phyloP scores from a whole-genome alignment of 2,329 filamentous ascomycete species.

The Ustulina deusta region DNA sequence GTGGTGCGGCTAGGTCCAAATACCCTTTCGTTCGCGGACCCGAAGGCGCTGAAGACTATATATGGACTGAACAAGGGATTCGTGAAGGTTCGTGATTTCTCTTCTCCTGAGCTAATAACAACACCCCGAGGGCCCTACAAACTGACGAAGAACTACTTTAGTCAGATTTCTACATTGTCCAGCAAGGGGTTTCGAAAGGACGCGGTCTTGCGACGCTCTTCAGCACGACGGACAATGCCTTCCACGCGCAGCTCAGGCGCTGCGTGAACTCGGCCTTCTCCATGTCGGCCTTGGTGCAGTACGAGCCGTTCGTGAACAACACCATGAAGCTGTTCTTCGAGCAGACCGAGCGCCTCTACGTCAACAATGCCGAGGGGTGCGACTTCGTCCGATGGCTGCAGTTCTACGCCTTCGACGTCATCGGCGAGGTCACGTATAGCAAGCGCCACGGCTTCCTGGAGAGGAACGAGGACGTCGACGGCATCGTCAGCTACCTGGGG shows the following conservation, averaged over 20 bases:
- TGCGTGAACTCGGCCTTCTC: slow-evolving; percentile 82
- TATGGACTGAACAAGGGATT: slow-evolving; percentile 88
- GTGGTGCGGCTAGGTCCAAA: slow-evolving; percentile 83
- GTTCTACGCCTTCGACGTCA: slow-evolving; percentile 85
- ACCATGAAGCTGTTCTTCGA: slow-evolving; percentile 78
- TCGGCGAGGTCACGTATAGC: slow-evolving; percentile 81
- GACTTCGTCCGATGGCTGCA: slow-evolving; percentile 80
- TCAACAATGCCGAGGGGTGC: slow-evolving; percentile 59
- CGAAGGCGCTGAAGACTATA: slow-evolving; percentile 78
- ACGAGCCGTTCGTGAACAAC: slow-evolving; percentile 83
- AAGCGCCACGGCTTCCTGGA: slow-evolving; percentile 82
- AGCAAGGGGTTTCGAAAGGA: slow-evolving; percentile 78
- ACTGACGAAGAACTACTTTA: slow-evolving; percentile 50
- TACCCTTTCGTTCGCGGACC: slow-evolving; percentile 77
- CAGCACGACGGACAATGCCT: slow-evolving; percentile 79
- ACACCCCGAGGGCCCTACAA: background rate
- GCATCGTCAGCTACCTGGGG: slow-evolving; percentile 74
- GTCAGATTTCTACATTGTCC: slow-evolving; percentile 85
- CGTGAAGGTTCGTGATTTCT: slow-evolving; percentile 68
- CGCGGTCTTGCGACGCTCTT: slow-evolving; percentile 78
- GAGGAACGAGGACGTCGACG: slow-evolving; percentile 78
- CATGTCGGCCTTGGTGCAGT: slow-evolving; percentile 81
- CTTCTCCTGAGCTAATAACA: background rate
- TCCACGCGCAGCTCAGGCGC: slow-evolving; percentile 79
- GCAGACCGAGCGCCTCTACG: slow-evolving; percentile 69